Conservation (phyloP, 805 yeast genomes). For the Lipomyces anomalus region DNA sequence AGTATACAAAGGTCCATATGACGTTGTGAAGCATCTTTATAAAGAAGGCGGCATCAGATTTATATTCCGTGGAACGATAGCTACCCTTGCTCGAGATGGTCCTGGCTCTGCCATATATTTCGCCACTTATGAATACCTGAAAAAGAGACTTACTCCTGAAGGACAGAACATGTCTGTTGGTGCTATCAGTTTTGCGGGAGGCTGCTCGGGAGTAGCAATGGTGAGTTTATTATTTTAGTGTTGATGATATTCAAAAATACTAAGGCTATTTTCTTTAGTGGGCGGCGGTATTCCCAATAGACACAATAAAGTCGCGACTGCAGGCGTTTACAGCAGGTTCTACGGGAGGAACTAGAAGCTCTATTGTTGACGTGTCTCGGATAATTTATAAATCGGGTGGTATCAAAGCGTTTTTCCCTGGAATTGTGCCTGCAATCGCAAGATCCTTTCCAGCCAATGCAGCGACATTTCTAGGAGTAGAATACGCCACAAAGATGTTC, state of each 20-base stretch:
- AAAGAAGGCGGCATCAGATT: conserved; percentile 77
- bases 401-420: conserved; percentile 90
- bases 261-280: no score
- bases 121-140: conserved; percentile 85
- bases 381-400: conserved; percentile 73
- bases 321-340: conserved; percentile 50
- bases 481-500: conserved; percentile 50
- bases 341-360: conserved; percentile 33
- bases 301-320: conserved; percentile 82
- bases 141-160: conserved; percentile 49
- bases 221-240: no score
- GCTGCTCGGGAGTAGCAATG: conserved; percentile 94
- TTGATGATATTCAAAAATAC: no score
- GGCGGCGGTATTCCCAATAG: conserved; percentile 92
- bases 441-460: conserved; percentile 98
- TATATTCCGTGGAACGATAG: conserved; percentile 82
- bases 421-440: conserved; percentile 89
- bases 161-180: conserved; percentile 54
- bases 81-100: conserved; percentile 93
- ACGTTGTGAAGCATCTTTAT: conserved; percentile 63
- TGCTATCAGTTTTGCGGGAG: conserved; percentile 86
- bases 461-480: conserved; percentile 97
- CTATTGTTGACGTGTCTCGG: conserved; percentile 60
- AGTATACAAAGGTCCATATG: conserved; percentile 45
- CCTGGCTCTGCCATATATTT: conserved; percentile 96